A percentile compares a stretch with the other conserved stretches of the same genome.
Evolutionary conservation across 345 rosid species (phyloP).

Genomic region (Aquilaria yunnanensis): DNA sequence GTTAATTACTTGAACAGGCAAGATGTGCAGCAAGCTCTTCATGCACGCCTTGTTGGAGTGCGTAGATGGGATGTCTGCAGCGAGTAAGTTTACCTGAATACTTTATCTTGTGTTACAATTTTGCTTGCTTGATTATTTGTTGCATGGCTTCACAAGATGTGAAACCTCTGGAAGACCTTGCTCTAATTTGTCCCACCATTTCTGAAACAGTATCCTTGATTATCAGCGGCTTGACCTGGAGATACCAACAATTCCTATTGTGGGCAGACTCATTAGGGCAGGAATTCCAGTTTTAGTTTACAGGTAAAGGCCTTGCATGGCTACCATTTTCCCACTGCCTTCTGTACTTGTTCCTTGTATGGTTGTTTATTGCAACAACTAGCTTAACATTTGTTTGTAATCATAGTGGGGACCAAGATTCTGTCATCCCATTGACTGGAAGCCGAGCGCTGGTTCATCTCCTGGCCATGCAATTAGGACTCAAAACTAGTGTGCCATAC

Average conservation of each 20-base stretch:
- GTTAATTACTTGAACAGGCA: constrained; percentile 55
- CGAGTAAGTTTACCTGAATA: constrained; percentile 30
- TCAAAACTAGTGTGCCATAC: constrained; percentile 59
- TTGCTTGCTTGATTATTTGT: too few relatives aligned
- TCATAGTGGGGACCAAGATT: constrained; percentile 93
- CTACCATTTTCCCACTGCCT: too few relatives aligned
- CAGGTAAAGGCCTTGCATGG: constrained; percentile 36
- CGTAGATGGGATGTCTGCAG: constrained; percentile 54
- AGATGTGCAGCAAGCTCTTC: constrained; percentile 68
- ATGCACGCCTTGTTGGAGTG: constrained; percentile 62
- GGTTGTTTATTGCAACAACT: neutral
- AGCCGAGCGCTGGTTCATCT: constrained; percentile 59
- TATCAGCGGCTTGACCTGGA: constrained; percentile 73
- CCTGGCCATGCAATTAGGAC: constrained; percentile 48
- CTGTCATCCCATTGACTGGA: constrained; percentile 86
- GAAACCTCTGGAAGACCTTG: neutral
- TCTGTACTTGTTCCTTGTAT: too few relatives aligned
- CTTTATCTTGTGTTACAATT: too few relatives aligned
- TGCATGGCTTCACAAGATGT: too few relatives aligned
- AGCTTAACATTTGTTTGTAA: too few relatives aligned
- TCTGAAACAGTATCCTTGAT: constrained; percentile 55
- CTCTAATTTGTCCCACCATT: neutral
- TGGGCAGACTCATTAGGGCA: constrained; percentile 54
- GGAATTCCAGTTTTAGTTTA: constrained; percentile 80
- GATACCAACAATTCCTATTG: constrained; percentile 66